Evolutionary conservation across 257 asterid species (phyloP), one percentile per base, ranked within the genome.

Genomic region (Nicotiana obtusifolia): DNA sequence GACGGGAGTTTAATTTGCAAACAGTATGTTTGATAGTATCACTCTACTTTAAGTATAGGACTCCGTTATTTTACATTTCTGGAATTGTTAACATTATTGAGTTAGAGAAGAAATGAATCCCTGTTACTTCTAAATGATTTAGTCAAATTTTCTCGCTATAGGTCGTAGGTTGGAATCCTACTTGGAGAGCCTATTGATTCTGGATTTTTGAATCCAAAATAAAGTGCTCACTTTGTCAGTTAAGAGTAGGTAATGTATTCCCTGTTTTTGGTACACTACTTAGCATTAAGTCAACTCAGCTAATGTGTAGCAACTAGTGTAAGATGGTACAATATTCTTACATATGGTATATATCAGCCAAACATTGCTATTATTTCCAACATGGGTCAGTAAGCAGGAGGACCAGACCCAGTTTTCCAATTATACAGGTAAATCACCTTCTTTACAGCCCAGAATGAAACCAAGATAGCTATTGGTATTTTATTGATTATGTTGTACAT

Each of bases 401-500:
- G 44, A 37, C 44, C 8, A 37, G 8, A 6, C 76, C 98, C 99
- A 0, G 93, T 26, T 2, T 95, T 95, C 98, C 99, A 95, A 64
- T 95, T 94, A 88, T 95, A 98, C 92, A 94, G 87, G 83, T 19
- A 86, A 75, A 91, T 61, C 82, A 95, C 97, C 85, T 92, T 93
- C 88, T 83, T 87, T 30, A 92, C 97, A 0, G 95, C 93, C 94
- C 92, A 88, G 44, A 90, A 82, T 31, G 92, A 88, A 80, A 88
- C 86, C 64, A 87, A 30, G 84, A 94, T 71, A 56, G 62, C 82
- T 4, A 94, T 88, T 1, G 98, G 98, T 95, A 94, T 93, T 85
- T 95, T 94, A 89, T 97, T 82, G 71, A 95, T 95, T 17, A 95
- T 92, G 78, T 92, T 95, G 57, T 90, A 91, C 98, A 94, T 95